Conservation (phyloP, 148 eudicot genomes). For the Dysphania ambrosioides region DNA sequence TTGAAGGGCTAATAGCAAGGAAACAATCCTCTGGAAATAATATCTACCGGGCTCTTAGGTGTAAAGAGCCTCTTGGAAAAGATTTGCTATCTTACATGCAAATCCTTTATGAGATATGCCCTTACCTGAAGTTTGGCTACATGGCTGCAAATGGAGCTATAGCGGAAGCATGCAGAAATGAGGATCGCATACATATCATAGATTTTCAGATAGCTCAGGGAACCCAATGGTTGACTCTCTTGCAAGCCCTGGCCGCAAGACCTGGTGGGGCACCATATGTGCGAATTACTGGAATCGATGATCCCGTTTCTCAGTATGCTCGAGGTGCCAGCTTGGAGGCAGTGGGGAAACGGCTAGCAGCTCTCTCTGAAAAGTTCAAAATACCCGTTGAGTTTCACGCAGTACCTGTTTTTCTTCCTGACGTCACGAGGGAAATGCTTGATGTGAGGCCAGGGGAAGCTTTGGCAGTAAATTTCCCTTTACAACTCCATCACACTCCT, state of each 20-base stretch:
- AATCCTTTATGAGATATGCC: conserved; percentile 79
- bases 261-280: conserved; percentile 80
- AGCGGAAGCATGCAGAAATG: conserved; percentile 78
- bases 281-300: conserved; percentile 86
- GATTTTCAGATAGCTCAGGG: conserved; percentile 90
- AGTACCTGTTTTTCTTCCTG: conserved; percentile 57
- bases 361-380: conserved; percentile 52
- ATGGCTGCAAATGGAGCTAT: conserved; percentile 96
- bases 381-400: conserved; percentile 72
- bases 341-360: conserved; percentile 50
- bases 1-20: conserved; percentile 79
- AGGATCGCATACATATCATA: conserved; percentile 68
- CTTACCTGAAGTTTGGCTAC: conserved; percentile 82
- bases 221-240: conserved; percentile 86
- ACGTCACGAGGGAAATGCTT: conserved; percentile 63
- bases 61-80: conserved; percentile 71
- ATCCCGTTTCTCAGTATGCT: conserved; percentile 65
- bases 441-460: conserved; percentile 73
- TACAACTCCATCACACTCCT: conserved; percentile 87
- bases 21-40: conserved; percentile 66
- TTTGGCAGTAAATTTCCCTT: conserved; percentile 79
- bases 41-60: conserved; percentile 65
- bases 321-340: conserved; percentile 67
- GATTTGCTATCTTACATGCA: conserved; percentile 90
- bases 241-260: conserved; percentile 78